Conservation (phyloP, 1,284 basidiomycete species). For the Puccinia polysora region DNA sequence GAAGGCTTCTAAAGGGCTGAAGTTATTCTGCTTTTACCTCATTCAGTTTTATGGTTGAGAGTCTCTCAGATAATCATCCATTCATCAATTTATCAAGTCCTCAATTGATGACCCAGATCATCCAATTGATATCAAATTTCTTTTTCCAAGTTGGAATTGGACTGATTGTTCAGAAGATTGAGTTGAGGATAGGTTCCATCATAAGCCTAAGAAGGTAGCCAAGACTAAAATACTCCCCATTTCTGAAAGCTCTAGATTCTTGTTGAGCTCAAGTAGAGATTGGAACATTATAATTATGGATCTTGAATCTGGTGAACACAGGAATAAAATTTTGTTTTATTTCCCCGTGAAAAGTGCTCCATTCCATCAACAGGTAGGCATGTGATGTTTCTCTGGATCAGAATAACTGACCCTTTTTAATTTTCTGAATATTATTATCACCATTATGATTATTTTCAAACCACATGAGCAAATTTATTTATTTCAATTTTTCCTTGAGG, state of each 20-base stretch:
- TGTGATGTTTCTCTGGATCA: slow-evolving; percentile 25
- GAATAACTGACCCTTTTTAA: neutral
- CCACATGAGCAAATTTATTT: neutral
- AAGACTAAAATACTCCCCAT: no score
- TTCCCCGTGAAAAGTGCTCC: slow-evolving; percentile 74
- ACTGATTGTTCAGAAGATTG: no score
- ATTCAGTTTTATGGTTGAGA: no score
- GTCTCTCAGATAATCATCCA: no score
- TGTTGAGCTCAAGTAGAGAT: slow-evolving; percentile 82
- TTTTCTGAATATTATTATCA: neutral
- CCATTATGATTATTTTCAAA: neutral
- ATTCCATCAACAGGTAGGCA: slow-evolving; percentile 74
- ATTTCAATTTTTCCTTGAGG: neutral
- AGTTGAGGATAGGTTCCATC: no score
- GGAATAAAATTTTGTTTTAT: slow-evolving; percentile 77
- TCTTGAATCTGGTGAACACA: slow-evolving; percentile 60
- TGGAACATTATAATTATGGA: slow-evolving; percentile 96
- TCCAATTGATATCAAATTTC: no score
- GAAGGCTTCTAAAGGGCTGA: no score
- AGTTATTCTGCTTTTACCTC: no score
- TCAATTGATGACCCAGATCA: no score
- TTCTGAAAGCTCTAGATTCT: slow-evolving; percentile 80
- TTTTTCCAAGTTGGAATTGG: no score
- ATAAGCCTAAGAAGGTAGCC: no score
- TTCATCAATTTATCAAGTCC: no score